Base-by-base conservation (phyloP, 139 green algal species). In the Astrephomene gubernaculifera region DNA sequence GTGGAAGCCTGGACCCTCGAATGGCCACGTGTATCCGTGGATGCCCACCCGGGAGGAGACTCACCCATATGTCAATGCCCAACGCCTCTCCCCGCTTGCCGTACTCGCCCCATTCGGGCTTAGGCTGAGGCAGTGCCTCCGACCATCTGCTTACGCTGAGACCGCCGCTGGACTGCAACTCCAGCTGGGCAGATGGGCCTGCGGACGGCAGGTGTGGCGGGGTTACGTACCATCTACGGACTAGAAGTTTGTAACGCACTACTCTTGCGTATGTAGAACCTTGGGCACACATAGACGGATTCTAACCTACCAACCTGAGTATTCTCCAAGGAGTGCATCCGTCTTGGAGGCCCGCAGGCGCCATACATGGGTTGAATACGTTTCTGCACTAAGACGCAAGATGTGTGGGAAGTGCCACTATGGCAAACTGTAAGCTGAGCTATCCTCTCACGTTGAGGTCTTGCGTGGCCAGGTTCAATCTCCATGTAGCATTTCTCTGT, bases 281-380 rank as follows among this genome's bases (percentile, higher is more conserved):
- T n/a, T n/a, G n/a, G n/a, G n/a, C n/a, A n/a, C n/a, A n/a, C n/a
- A n/a, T n/a, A n/a, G n/a, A n/a, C n/a, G n/a, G n/a, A n/a, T n/a
- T n/a, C n/a, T n/a, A n/a, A n/a, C n/a, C n/a, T n/a, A 60, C 75
- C 21, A 53, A 38, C 71, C 53, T 22, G 39, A 54, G 9, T 80
- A 75, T 21, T 86, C 61, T 27, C 79, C 79, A 0, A 76, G 22
- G 3, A 85, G 36, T 6, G 8, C 64, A 4, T 39, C 64, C 8
- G 45, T 53, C 31, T 85, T 64, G 6, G 33, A 21, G 12, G 24
- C 75, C 22, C 64, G 43, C 35, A 94, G 43, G 0, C 81, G 45
- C 91, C 91, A 94, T 0, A 82, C 45, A 38, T 95, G 92, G 27
- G 83, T 92, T 14, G 67, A 87, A 61, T 82, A 94, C 1, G 88